phyloP scores from a whole-genome alignment of 2,329 filamentous ascomycete species.

The Arthroderma sp. region DNA sequence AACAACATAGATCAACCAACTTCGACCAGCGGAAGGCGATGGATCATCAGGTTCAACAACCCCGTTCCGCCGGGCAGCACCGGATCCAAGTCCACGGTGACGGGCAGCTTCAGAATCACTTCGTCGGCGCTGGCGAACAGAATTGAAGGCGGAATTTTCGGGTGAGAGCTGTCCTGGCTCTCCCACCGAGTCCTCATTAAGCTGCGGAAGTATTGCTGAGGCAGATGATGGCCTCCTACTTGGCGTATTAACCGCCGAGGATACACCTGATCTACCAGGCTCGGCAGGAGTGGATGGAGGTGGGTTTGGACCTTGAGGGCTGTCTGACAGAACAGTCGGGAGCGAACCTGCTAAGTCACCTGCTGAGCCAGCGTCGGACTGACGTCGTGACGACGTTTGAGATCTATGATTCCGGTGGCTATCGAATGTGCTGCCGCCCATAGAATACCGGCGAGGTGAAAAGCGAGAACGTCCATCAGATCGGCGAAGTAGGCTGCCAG shows the following conservation, averaged over 20 bases:
- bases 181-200: slow-evolving; percentile 25
- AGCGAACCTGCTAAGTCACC: slow-evolving; percentile 23
- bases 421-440: slow-evolving; percentile 41
- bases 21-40: slow-evolving; percentile 40
- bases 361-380: slow-evolving; percentile 20
- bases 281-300: slow-evolving; percentile 53
- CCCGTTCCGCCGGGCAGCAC: slow-evolving; percentile 49
- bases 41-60: slow-evolving; percentile 47
- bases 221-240: slow-evolving; percentile 35
- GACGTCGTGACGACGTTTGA: slow-evolving; percentile 17
- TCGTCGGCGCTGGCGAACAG: slow-evolving; percentile 40
- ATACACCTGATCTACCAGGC: slow-evolving; percentile 41
- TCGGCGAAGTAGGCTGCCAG: slow-evolving; percentile 39
- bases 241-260: slow-evolving; percentile 39
- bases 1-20: slow-evolving; percentile 61
- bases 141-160: slow-evolving; percentile 27
- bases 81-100: slow-evolving; percentile 45
- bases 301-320: slow-evolving; percentile 45
- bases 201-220: slow-evolving; percentile 30
- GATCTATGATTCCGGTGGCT: slow-evolving; percentile 40
- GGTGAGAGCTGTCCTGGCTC: slow-evolving; percentile 28
- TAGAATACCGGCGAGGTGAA: slow-evolving; percentile 40
- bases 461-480: slow-evolving; percentile 44
- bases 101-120: slow-evolving; percentile 47
- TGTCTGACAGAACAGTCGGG: slow-evolving; percentile 38